Conservation (phyloP, 768 basidiomycete species). For the Tricholoma hemisulphureum region DNA sequence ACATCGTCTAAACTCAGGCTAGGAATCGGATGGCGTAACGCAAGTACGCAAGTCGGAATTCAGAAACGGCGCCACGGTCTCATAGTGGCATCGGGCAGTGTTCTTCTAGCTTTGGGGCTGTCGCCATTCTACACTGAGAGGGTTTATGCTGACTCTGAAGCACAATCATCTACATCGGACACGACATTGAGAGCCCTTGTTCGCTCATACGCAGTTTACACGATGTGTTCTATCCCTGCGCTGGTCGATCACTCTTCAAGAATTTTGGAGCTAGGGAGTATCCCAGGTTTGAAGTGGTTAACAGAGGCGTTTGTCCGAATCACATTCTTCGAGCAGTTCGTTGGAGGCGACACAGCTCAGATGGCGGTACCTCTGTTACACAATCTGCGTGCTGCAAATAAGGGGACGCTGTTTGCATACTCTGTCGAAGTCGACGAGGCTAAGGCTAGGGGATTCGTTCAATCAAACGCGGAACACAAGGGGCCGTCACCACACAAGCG, state of each 20-base stretch:
- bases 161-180: constrained; percentile 6
- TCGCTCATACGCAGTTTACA: constrained; percentile 79
- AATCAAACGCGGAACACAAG: constrained; percentile 16
- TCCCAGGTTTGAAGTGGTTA: constrained; percentile 61
- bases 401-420: constrained; percentile 78
- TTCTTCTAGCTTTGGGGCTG: constrained; percentile 14
- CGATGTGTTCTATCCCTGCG: constrained; percentile 71
- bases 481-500: constrained; percentile 49
- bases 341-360: constrained; percentile 80
- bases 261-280: constrained; percentile 53
- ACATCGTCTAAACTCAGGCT: not conserved
- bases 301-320: constrained; percentile 68
- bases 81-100: constrained; percentile 9
- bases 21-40: constrained; percentile 10
- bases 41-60: constrained; percentile 5
- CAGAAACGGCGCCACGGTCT: constrained; percentile 2
- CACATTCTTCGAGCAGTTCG: constrained; percentile 93
- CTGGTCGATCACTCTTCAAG: constrained; percentile 75
- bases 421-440: constrained; percentile 79
- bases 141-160: constrained; percentile 13
- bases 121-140: constrained; percentile 9
- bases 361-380: constrained; percentile 65
- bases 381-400: constrained; percentile 61
- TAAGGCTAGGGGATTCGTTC: constrained; percentile 36
- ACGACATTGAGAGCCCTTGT: constrained; percentile 44